Percentiles rank a stretch among this genome's conserved stretches.
Conservation (phyloP, 352 stramenopile genomes). For the Thalassiosira mediterranea region DNA sequence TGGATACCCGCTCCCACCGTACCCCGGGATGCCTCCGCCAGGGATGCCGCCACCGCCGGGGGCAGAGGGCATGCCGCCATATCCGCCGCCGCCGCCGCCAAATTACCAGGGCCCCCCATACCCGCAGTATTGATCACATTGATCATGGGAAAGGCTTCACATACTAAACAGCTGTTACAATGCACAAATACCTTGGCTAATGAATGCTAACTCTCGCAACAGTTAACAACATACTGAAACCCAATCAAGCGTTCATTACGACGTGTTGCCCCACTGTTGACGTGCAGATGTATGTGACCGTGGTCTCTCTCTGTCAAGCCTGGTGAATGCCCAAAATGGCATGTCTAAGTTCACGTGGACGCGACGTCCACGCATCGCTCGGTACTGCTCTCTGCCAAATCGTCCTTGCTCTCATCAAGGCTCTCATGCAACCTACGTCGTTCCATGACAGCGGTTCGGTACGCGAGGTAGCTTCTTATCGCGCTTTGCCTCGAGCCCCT, state of each 20-base stretch:
- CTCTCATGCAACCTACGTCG: background rate
- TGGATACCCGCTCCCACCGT: conserved; percentile 4
- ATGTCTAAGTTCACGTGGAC: no score
- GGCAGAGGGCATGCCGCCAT: conserved; percentile 3
- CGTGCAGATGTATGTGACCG: no score
- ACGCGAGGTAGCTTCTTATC: background rate
- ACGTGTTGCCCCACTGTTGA: no score
- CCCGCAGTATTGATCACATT: background rate
- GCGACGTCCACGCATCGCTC: no score
- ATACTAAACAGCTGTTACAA: background rate
- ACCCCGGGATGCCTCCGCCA: conserved; percentile 6
- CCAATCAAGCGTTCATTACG: no score
- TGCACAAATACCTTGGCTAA: background rate
- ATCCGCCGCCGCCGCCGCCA: conserved; percentile 1
- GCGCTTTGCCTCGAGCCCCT: background rate
- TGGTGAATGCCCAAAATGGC: no score
- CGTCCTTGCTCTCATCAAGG: background rate
- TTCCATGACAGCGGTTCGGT: background rate
- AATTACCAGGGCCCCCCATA: conserved; percentile 13
- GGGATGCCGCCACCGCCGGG: background rate
- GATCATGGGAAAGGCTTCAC: background rate
- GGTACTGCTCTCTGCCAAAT: background rate
- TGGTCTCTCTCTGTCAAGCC: no score
- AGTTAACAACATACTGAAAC: no score
- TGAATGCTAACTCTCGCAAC: no score